Evolutionary conservation across 2,329 filamentous ascomycete species (phyloP).

Genomic region (Penicillium occitanis): DNA sequence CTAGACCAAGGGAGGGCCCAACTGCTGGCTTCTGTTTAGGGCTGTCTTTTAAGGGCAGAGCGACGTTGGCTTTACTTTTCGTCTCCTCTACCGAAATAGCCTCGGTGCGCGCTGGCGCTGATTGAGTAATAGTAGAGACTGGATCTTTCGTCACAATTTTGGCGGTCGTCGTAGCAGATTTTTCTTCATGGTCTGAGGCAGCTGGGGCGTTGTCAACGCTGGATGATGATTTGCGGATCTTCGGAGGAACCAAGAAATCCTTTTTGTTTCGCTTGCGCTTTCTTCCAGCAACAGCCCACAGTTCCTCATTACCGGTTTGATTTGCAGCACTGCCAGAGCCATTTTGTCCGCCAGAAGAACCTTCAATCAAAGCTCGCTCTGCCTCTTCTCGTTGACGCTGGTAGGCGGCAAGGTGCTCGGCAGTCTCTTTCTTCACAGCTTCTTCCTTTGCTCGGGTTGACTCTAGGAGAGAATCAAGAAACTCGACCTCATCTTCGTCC

Average conservation of each 20-base stretch:
- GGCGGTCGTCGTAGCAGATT: background rate
- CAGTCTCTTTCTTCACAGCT: slow-evolving; percentile 58
- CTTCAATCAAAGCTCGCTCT: slow-evolving; percentile 51
- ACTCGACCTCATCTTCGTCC: slow-evolving; percentile 54
- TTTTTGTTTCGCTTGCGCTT: slow-evolving; percentile 56
- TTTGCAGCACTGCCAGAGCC: slow-evolving; percentile 23
- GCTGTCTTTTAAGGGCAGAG: background rate
- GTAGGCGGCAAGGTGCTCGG: slow-evolving; percentile 59
- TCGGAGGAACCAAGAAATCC: slow-evolving; percentile 41
- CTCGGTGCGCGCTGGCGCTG: background rate
- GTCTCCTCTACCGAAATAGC: background rate
- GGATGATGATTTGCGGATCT: slow-evolving; percentile 44
- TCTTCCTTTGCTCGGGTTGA: slow-evolving; percentile 58
- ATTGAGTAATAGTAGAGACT: background rate
- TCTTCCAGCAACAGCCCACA: slow-evolving; percentile 52
- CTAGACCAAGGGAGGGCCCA: slow-evolving; percentile 35
- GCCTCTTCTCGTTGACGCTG: slow-evolving; percentile 60
- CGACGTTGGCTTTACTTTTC: background rate
- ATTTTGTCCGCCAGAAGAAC: slow-evolving; percentile 32
- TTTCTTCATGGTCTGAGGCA: slow-evolving; percentile 20
- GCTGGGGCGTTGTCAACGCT: slow-evolving; percentile 24
- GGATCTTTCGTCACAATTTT: slow-evolving; percentile 8
- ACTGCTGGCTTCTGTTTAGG: slow-evolving; percentile 25
- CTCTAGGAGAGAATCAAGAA: slow-evolving; percentile 57
- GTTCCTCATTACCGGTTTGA: slow-evolving; percentile 39